Conservation (phyloP, 148 eudicot genomes). For the Drosera capensis region DNA sequence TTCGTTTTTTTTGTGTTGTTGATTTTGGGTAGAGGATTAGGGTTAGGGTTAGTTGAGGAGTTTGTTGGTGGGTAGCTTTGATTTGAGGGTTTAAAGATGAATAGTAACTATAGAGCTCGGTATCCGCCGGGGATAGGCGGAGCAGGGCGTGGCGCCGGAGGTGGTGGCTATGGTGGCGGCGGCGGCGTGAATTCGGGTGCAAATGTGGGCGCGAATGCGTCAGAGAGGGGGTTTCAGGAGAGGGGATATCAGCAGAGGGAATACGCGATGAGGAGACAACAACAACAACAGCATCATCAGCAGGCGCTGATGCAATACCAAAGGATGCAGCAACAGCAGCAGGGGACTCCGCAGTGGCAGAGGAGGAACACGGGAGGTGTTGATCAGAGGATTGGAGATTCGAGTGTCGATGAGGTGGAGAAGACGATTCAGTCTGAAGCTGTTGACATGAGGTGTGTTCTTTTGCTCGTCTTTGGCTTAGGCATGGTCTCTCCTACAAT, state of each 20-base stretch:
- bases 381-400: conserved; percentile 20
- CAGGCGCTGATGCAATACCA: conserved; percentile 60
- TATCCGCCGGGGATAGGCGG: conserved; percentile 9
- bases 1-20: not conserved
- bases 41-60: conserved; percentile 6
- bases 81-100: conserved; percentile 4
- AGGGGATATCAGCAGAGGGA: conserved; percentile 6
- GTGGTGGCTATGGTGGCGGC: conserved; percentile 1
- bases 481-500: not conserved
- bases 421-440: conserved; percentile 72
- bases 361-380: conserved; percentile 23
- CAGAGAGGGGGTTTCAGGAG: conserved; percentile 6
- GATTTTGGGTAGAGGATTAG: not conserved
- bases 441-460: conserved; percentile 34
- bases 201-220: conserved; percentile 6
- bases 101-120: conserved; percentile 4
- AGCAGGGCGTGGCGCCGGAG: conserved; percentile 5
- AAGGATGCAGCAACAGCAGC: conserved; percentile 17
- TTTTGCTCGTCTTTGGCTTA: not conserved
- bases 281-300: conserved; percentile 12
- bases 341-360: conserved; percentile 39
- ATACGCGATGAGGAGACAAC: conserved; percentile 4
- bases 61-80: conserved; percentile 2
- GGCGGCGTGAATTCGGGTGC: conserved; percentile 2
- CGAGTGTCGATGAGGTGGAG: conserved; percentile 43